A percentile compares a stretch with the other conserved stretches of the same genome.
Conservation (phyloP, 2,329 filamentous ascomycete genomes). For the Ophiognomonia clavigignenti-juglandacearum region DNA sequence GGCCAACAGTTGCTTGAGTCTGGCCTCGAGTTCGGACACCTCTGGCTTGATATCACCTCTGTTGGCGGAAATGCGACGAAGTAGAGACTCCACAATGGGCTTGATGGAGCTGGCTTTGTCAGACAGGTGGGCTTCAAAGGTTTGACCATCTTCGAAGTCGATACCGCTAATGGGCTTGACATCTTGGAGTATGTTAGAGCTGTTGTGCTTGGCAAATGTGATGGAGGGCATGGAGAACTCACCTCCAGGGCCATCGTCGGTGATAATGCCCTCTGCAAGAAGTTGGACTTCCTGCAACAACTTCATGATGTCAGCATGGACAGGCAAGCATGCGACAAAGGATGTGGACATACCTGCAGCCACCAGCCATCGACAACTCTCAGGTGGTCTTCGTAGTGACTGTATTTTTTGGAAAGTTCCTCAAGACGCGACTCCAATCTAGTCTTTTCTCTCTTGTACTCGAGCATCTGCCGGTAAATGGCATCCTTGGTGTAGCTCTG, state of each 20-base stretch:
- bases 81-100: slow-evolving; percentile 65
- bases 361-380: slow-evolving; percentile 91
- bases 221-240: slow-evolving; percentile 18
- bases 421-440: slow-evolving; percentile 76
- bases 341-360: slow-evolving; percentile 63
- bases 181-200: slow-evolving; percentile 34
- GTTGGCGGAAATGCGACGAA: slow-evolving; percentile 48
- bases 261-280: slow-evolving; percentile 46
- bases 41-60: slow-evolving; percentile 60
- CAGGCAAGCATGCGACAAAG: slow-evolving; percentile 9
- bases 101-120: slow-evolving; percentile 73
- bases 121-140: slow-evolving; percentile 79
- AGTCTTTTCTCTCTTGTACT: slow-evolving; percentile 87
- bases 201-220: background rate
- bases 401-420: slow-evolving; percentile 71
- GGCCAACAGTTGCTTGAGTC: slow-evolving; percentile 70
- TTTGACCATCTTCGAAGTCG: slow-evolving; percentile 57
- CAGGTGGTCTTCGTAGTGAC: slow-evolving; percentile 88
- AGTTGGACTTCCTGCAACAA: slow-evolving; percentile 61
- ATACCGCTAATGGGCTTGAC: slow-evolving; percentile 53
- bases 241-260: slow-evolving; percentile 39
- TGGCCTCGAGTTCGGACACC: slow-evolving; percentile 65
- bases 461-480: slow-evolving; percentile 94
- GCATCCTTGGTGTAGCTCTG: slow-evolving; percentile 94
- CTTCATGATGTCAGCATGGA: slow-evolving; percentile 33